Evolutionary conservation across 2,329 filamentous ascomycete genomes (phyloP).

Genomic region (Calonectria henricotiae): DNA sequence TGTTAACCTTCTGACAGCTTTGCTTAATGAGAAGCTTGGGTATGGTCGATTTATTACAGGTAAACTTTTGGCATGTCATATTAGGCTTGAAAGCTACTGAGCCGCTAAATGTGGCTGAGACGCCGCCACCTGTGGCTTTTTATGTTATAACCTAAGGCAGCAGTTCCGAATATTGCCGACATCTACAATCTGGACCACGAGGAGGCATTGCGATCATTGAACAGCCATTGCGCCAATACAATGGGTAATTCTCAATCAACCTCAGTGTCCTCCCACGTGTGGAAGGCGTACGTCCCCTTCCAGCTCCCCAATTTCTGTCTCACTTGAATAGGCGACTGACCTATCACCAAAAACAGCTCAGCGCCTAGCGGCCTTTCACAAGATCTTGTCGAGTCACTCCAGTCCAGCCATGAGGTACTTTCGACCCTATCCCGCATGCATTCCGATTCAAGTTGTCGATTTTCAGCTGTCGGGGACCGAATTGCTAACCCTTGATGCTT

Average conservation of each 20-base stretch:
- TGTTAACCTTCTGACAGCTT: too few species aligned
- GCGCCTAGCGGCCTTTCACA: constrained; percentile 78
- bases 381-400: constrained; percentile 85
- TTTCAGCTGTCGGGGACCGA: not conserved
- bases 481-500: constrained; percentile 38
- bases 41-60: too few species aligned
- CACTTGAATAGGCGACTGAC: constrained; percentile 44
- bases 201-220: constrained; percentile 52
- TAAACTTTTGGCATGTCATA: too few species aligned
- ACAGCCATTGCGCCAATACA: constrained; percentile 60
- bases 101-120: constrained; percentile 24
- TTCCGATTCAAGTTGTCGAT: not conserved
- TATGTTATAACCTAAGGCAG: constrained; percentile 56
- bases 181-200: constrained; percentile 57
- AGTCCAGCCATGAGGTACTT: constrained; percentile 87
- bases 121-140: constrained; percentile 47
- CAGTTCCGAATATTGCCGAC: constrained; percentile 57
- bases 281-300: constrained; percentile 69
- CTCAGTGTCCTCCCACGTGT: constrained; percentile 64
- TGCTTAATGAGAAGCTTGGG: too few species aligned
- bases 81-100: too few species aligned
- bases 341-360: constrained; percentile 56
- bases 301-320: constrained; percentile 1
- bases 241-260: constrained; percentile 75
- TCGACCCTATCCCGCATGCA: not conserved